Evolutionary conservation across 1,284 basidiomycete species (phyloP), one percentile per base, ranked within the genome.

Genomic region (Apiotrichum gracile): DNA sequence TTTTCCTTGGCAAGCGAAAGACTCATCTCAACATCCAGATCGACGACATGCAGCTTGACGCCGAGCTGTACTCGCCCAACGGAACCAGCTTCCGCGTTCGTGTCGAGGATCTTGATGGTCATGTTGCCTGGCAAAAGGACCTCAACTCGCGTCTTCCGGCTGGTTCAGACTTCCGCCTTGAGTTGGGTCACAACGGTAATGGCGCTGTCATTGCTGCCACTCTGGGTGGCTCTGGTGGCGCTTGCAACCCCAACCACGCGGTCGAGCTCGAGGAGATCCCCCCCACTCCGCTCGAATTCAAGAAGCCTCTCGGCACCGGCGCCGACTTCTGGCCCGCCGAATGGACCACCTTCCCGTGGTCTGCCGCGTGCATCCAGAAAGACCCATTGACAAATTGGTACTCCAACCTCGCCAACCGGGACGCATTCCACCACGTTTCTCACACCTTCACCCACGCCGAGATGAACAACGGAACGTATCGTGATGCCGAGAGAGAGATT

Each of bases 1-100:
- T 48, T 13, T 52, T 52, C 51, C 46, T 52, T 31, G 51, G 51
- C n/a, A 52, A 52, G 46, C 51, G 51, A 45, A 52, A 52, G 51
- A 38, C 26, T 16, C 40, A 52, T 40, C 51, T 52, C 16, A 47
- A 42, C 31, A 7, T 43, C 22, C 51, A 52, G 46, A 52, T 52
- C 27, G 51, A 52, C 46, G 51, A 52, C 46, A 21, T 52, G 27
- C 46, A 44, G 39, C 51, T 52, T 17, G 21, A n/a, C 5, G 48
- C 46, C 34, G 51, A 52, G 46, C 43, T 52, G 33, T 52, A 52
- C 46, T 24, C 1, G n/a, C 51, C 51, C 12, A n/a, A 17, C 10
- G 40, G 40, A 4, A 19, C 33, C 9, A n/a, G 8, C 21, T 52
- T 52, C 51, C 51, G 51, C 24, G 7, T 35, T 22, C 46, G 51